A percentile compares a stretch with the other conserved stretches of the same genome.
phyloP scores from a whole-genome alignment of 768 basidiomycete species.

The Roridomyces roridus region DNA sequence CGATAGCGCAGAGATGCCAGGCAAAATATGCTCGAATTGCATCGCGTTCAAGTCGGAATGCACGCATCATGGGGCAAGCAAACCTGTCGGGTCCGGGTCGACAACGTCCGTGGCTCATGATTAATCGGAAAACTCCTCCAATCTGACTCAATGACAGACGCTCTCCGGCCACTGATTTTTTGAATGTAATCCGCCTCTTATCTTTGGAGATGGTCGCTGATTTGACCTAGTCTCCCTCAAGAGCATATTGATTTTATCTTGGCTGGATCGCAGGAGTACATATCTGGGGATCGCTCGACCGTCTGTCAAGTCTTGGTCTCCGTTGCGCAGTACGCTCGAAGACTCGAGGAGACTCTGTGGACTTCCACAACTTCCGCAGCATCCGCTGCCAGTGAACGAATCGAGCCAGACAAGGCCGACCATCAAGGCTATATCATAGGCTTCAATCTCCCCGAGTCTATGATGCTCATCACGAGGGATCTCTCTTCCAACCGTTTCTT shows the following conservation, averaged over 20 bases:
- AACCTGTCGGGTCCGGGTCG: conserved; percentile 30
- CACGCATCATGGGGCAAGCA: conserved; percentile 44
- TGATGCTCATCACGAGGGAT: conserved; percentile 3
- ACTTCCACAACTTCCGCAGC: neutral
- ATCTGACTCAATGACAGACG: too few species aligned
- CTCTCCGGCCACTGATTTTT: neutral
- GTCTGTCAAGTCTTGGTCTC: conserved; percentile 17
- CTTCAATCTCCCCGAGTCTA: conserved; percentile 1
- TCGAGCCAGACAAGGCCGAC: conserved; percentile 12
- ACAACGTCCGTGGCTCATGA: too few species aligned
- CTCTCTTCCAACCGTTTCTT: conserved; percentile 29
- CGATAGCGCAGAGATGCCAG: conserved; percentile 51
- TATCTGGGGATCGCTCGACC: conserved; percentile 6
- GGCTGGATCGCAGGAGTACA: conserved; percentile 31
- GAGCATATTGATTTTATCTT: conserved; percentile 14
- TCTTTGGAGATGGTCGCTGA: neutral
- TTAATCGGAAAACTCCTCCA: too few species aligned
- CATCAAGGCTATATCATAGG: conserved; percentile 9
- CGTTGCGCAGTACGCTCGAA: conserved; percentile 15
- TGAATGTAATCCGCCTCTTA: neutral
- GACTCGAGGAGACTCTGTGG: conserved; percentile 15
- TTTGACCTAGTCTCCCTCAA: neutral
- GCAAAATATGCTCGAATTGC: conserved; percentile 48
- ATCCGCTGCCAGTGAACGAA: neutral
- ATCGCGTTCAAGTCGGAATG: conserved; percentile 42